Conservation (phyloP, 1,139 yeast genomes). For the Candida smagusa region DNA sequence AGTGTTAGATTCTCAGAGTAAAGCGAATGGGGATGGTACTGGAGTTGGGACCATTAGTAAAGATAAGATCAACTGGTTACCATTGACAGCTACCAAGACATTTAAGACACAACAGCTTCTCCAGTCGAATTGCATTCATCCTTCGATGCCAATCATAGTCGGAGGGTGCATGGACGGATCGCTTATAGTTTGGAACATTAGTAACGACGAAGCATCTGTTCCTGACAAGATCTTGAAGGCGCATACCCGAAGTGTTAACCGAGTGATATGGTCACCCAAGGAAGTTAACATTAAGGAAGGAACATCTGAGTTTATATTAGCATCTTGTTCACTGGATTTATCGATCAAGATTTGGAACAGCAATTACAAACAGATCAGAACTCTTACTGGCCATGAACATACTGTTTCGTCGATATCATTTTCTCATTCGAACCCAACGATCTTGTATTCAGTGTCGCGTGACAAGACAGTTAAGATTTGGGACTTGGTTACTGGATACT, state of each 20-base stretch:
- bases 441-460: conserved; percentile 70
- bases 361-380: conserved; percentile 54
- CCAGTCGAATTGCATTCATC: conserved; percentile 69
- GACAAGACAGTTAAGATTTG: conserved; percentile 73
- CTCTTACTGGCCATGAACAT: conserved; percentile 88
- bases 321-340: conserved; percentile 75
- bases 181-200: conserved; percentile 68
- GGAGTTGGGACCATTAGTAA: conserved; percentile 13
- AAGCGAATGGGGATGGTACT: conserved; percentile 3
- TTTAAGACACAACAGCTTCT: conserved; percentile 62
- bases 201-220: conserved; percentile 53
- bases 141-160: conserved; percentile 60
- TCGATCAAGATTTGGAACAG: conserved; percentile 69
- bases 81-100: conserved; percentile 48
- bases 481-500: conserved; percentile 72
- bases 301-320: conserved; percentile 24
- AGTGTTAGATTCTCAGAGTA: conserved; percentile 36
- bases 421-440: conserved; percentile 32
- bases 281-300: conserved; percentile 25
- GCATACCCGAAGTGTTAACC: conserved; percentile 70
- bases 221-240: conserved; percentile 71
- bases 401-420: conserved; percentile 69
- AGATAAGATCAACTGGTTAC: conserved; percentile 66
- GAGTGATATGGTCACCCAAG: conserved; percentile 49
- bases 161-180: conserved; percentile 76